phyloP scores from a whole-genome alignment of 805 yeast species.

The Ogataea pini region DNA sequence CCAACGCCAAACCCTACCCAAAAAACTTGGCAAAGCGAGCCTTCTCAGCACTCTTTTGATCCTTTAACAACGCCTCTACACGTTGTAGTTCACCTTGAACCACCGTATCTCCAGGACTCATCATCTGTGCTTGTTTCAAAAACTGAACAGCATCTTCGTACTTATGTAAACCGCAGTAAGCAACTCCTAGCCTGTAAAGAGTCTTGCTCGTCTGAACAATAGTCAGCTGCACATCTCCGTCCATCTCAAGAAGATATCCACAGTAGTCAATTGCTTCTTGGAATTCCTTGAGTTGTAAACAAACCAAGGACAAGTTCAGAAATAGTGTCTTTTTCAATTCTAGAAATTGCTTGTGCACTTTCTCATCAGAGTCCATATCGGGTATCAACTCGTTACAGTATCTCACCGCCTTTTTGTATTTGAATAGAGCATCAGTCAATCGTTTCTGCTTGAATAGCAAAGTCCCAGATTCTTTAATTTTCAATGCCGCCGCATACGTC shows the following conservation, averaged over 20 bases:
- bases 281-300: conserved; percentile 50
- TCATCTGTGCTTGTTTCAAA: conserved; percentile 42
- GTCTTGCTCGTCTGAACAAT: conserved; percentile 29
- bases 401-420: conserved; percentile 65
- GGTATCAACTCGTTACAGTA: conserved; percentile 75
- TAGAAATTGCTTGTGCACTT: conserved; percentile 48
- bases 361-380: conserved; percentile 62
- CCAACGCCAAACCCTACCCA: conserved; percentile 18
- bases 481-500: conserved; percentile 51
- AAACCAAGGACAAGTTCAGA: conserved; percentile 59
- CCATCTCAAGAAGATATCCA: conserved; percentile 55
- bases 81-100: conserved; percentile 46
- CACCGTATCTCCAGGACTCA: conserved; percentile 50
- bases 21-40: conserved; percentile 67
- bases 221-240: conserved; percentile 26
- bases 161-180: conserved; percentile 42
- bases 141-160: conserved; percentile 51
- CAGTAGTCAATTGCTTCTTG: conserved; percentile 55
- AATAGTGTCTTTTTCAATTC: conserved; percentile 52
- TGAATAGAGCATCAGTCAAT: conserved; percentile 53
- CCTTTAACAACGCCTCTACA: conserved; percentile 42
- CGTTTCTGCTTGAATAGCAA: conserved; percentile 55
- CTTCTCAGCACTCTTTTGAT: conserved; percentile 50
- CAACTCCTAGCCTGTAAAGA: conserved; percentile 33
- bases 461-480: conserved; percentile 69